These are phyloP conservation scores for Claviceps digitariae DNA, from an alignment of 2,329 filamentous ascomycete species.

Conservation along the genomic window DNA sequence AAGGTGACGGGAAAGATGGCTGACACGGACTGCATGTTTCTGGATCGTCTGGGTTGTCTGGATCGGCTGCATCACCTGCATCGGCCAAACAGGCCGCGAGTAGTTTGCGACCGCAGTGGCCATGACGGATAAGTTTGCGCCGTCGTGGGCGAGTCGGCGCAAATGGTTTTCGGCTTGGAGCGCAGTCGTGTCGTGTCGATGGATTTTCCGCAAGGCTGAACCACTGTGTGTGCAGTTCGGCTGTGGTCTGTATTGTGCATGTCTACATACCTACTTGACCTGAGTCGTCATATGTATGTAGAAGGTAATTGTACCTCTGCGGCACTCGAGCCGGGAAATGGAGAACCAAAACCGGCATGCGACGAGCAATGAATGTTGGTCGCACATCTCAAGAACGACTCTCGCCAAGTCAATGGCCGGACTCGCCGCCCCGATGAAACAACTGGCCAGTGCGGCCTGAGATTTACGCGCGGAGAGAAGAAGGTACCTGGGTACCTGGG, in stretches of 20 bases:
- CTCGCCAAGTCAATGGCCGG: not conserved
- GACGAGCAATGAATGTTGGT: not conserved
- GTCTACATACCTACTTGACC: no score
- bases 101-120: not conserved
- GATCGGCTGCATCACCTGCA: no score
- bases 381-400: not conserved
- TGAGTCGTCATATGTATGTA: no score
- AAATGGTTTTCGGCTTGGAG: not conserved
- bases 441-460: not conserved
- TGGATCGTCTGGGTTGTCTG: no score
- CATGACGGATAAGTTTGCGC: not conserved
- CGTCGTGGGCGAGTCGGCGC: not conserved
- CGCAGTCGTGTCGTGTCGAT: no score
- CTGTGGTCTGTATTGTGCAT: no score
- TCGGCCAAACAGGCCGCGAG: not conserved
- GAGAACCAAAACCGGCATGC: not conserved
- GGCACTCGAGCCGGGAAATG: not conserved
- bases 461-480: not conserved
- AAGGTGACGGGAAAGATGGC: not conserved
- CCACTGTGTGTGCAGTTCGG: no score
- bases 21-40: no score
- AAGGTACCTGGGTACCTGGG: no score
- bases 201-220: no score
- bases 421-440: not conserved
- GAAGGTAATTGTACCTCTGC: no score